Evolutionary conservation across 176 grass and related monocot species (phyloP).

Genomic region (Triticum monococcum): DNA sequence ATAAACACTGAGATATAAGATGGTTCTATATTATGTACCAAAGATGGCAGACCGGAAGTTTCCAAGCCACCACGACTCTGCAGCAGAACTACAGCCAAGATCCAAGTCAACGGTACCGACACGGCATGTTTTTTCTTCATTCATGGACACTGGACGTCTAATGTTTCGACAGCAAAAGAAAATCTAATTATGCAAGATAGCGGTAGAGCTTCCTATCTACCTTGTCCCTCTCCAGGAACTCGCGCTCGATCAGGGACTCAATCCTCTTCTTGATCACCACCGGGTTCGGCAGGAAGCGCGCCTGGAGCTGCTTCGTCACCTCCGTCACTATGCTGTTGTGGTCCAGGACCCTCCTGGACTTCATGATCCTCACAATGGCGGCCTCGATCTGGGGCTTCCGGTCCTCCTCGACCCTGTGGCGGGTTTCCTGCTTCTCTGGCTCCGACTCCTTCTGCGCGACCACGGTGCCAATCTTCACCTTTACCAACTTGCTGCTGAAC

Average conservation of each 20-base stretch:
- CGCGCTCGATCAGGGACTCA: constrained; percentile 64
- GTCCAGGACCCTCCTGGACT: constrained; percentile 45
- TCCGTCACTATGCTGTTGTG: constrained; percentile 53
- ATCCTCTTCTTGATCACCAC: constrained; percentile 70
- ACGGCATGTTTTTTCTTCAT: background rate
- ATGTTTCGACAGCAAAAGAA: background rate
- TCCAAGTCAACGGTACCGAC: background rate
- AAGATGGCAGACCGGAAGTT: constrained; percentile 7
- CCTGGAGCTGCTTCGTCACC: constrained; percentile 51
- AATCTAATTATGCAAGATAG: constrained; percentile 30
- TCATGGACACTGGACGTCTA: background rate
- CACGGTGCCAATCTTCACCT: constrained; percentile 69
- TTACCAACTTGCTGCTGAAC: constrained; percentile 63
- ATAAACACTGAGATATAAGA: background rate
- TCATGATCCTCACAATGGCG: constrained; percentile 59
- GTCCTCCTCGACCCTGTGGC: constrained; percentile 58
- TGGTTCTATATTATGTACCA: constrained; percentile 16
- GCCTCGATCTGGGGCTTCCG: constrained; percentile 53
- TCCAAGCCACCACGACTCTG: background rate
- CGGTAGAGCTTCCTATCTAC: constrained; percentile 57
- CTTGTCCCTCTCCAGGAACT: constrained; percentile 71
- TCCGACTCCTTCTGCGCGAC: constrained; percentile 57
- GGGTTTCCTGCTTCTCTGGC: constrained; percentile 61
- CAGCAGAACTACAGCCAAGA: constrained; percentile 4
- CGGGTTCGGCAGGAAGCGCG: constrained; percentile 59